phyloP scores from a whole-genome alignment of 2,329 filamentous ascomycete species.

The Colletotrichum sp. region DNA sequence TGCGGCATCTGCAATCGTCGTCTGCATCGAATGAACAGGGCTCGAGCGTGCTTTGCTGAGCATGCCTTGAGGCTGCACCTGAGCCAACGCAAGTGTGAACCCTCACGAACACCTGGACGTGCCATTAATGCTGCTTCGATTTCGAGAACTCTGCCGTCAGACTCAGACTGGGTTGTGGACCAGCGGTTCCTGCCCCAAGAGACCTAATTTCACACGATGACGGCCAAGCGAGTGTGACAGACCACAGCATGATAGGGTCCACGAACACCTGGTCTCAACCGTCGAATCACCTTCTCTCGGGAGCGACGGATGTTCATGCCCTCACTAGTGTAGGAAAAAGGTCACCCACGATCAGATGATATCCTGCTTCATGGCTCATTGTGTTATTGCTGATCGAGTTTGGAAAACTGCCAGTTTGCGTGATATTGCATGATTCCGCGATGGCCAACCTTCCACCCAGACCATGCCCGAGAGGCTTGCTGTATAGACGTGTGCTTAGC shows the following conservation, averaged over 20 bases:
- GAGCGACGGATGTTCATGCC: not conserved
- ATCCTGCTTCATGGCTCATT: accelerated
- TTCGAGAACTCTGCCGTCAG: not conserved
- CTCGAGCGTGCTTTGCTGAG: not conserved
- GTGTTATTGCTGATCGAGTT: accelerated
- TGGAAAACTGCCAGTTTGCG: accelerated
- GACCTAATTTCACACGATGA: not conserved
- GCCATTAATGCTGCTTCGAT: not conserved
- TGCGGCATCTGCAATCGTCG: not conserved
- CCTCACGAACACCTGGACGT: not conserved
- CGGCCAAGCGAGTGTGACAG: not conserved
- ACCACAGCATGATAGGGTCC: not conserved
- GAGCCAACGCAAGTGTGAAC: accelerated
- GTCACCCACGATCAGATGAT: not conserved
- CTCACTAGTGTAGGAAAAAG: no score
- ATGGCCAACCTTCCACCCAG: not conserved
- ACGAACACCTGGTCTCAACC: not conserved
- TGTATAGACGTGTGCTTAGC: not conserved
- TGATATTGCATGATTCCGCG: not conserved
- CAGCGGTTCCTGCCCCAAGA: not conserved
- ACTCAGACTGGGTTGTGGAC: not conserved
- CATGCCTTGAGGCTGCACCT: not conserved
- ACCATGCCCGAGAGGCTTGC: not conserved
- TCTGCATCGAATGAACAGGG: not conserved
- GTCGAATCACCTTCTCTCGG: not conserved